phyloP scores from a whole-genome alignment of 345 rosid genomes.

The Populus nigra region DNA sequence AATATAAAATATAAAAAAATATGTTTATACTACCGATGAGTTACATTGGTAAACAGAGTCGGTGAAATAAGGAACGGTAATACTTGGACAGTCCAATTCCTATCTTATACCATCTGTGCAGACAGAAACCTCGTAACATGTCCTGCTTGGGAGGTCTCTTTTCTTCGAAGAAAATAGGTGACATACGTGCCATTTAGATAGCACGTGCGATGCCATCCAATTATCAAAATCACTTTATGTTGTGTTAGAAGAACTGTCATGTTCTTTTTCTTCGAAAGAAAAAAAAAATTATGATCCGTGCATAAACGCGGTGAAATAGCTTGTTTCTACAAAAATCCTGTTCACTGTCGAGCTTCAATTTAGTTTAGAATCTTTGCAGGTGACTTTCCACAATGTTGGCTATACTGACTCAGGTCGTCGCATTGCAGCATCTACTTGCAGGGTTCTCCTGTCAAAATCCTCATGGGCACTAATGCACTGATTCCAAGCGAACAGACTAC shows the following conservation, averaged over 20 bases:
- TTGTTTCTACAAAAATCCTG: background rate
- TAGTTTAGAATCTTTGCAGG: slow-evolving; percentile 44
- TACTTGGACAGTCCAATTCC: too few relatives aligned
- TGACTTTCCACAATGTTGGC: slow-evolving; percentile 78
- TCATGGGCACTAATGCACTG: slow-evolving; percentile 80
- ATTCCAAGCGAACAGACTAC: slow-evolving; percentile 67
- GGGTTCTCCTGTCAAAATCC: slow-evolving; percentile 83
- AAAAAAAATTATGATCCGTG: too few relatives aligned
- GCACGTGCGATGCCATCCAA: too few relatives aligned
- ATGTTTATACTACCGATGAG: too few relatives aligned
- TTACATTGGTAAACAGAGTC: too few relatives aligned
- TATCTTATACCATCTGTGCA: background rate
- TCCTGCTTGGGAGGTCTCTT: slow-evolving; percentile 5
- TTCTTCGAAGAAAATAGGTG: background rate
- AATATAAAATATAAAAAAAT: too few relatives aligned
- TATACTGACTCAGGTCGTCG: slow-evolving; percentile 91
- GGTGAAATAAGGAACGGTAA: too few relatives aligned
- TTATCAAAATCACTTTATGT: too few relatives aligned
- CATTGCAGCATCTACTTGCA: slow-evolving; percentile 86
- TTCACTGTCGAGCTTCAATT: slow-evolving; percentile 20
- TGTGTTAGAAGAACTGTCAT: too few relatives aligned
- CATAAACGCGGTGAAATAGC: too few relatives aligned
- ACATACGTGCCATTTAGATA: too few relatives aligned
- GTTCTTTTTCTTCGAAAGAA: too few relatives aligned
- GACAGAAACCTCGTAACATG: slow-evolving; percentile 9